Conservation (phyloP, 140 eudicot genomes). For the Flaveria floridana region DNA sequence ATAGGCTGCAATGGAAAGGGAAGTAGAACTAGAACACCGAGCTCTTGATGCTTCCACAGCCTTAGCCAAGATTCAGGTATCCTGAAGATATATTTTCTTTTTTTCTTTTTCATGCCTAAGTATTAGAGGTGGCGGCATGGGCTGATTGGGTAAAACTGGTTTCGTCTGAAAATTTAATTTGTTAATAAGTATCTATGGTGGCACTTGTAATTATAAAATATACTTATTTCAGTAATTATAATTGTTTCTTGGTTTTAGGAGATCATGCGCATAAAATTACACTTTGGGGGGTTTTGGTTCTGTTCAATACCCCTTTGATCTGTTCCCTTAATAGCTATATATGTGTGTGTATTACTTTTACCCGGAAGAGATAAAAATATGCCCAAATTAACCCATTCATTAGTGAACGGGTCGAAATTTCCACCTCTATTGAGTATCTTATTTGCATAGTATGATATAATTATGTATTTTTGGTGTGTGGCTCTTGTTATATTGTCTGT, state of each 20-base stretch:
- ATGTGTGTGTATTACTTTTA: background rate
- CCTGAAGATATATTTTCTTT: constrained; percentile 3
- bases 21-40: constrained; percentile 96
- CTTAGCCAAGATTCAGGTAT: constrained; percentile 88
- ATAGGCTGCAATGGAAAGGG: constrained; percentile 98
- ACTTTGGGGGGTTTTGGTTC: background rate
- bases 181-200: background rate
- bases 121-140: background rate
- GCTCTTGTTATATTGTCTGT: background rate
- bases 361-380: background rate
- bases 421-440: background rate
- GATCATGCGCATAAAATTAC: background rate
- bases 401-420: background rate
- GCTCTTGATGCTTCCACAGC: constrained; percentile 96
- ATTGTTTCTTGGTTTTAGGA: background rate
- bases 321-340: background rate
- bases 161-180: background rate
- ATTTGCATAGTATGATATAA: constrained; percentile 8
- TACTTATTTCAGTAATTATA: background rate
- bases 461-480: background rate
- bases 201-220: background rate
- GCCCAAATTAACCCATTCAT: background rate
- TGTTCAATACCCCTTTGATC: background rate
- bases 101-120: constrained; percentile 3
- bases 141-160: background rate